Evolutionary conservation across 2,329 filamentous ascomycete genomes (phyloP), one percentile per base, ranked within the genome.

Genomic region (Scytalidium lignicola): DNA sequence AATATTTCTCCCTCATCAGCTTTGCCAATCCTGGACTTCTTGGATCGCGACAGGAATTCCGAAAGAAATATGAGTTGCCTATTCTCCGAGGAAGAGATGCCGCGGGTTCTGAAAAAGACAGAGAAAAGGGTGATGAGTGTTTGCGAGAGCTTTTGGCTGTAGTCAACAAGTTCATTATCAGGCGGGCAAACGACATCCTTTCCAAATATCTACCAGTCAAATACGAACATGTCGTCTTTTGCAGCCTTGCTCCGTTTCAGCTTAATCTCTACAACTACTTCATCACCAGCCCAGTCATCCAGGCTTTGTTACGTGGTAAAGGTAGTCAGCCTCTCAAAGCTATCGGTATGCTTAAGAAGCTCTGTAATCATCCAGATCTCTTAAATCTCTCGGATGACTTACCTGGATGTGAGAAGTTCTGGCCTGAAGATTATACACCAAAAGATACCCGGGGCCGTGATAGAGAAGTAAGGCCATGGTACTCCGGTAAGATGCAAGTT

Each of bases 181-280:
- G 93, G 51, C 85, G 93, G 50, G 96, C 92, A 3, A 99, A 99
- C 76, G 93, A 99, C 63, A 95, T 99, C 53, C 72, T 99, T 20
- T 96, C 92, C 46, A 99, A 99, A 67, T 99, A 99, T 64, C 72
- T 99, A 51, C 93, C 93, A 0, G 85, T 97, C 73, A 99, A 99
- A 73, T 99, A 99, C 69, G 93, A 99, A 68, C 93, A 99, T 65
- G 93, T 99, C 23, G 93, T 99, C 1, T 99, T 99, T 70, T 99
- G 93, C 76, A 92, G 92, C 59, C 78, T 96, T 42, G 87, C 93
- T 15, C 88, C 88, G 0, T 97, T 99, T 70, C 93, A 99, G 67
- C 78, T 90, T 48, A 88, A 89, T 57, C 74, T 99, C 1, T 99
- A 99, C 74, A 96, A 96, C 62, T 89, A 96, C 68, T 99, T 99